Base-by-base conservation (phyloP, 441 rosid species). In the Eruca vesicaria region DNA sequence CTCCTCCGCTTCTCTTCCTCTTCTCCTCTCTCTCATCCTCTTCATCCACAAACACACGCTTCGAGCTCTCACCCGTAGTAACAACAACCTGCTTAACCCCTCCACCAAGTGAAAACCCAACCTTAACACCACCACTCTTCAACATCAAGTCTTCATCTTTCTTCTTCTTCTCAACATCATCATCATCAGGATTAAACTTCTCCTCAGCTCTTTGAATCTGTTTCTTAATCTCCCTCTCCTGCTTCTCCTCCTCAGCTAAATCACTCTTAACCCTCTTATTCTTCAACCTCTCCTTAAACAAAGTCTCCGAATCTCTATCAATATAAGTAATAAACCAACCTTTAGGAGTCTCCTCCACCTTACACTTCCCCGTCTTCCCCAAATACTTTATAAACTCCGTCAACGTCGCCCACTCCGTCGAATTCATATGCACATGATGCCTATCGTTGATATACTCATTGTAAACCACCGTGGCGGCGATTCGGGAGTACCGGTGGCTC, bases 281-380 rank as follows among this genome's bases (percentile, higher is more conserved):
- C 84, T 93, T 93, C 83, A 87, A 71, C 74, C 83, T 91, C 79
- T 96, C 99, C 77, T 93, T 93, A 53, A 95, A 90, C 64, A 90
- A 29, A 7, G 97, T 80, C 87, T 95, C 99, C 0, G 92, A 90
- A 56, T 95, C 99, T 43, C 94, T 78, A 71, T 95, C 99, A 2
- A 91, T 87, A 52, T 95, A 95, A 11, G 99, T 95, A 57, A 93
- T 91, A 58, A 93, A 95, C 99, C 98, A 95, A 3, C 99, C 98
- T 67, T 95, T 95, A 1, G 97, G 97, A 0, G 99, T 93, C 48
- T 95, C 97, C 0, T 95, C 99, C 0, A 95, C 99, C 78, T 95
- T 95, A 57, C 97, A 93, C 89, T 91, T 93, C 6, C 99, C 99
- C 0, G 86, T 83, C 29, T 83, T 82, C 4, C 98, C 98, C 33